Percentiles rank a stretch among this genome's conserved stretches.
Evolutionary conservation across 805 yeast genomes (phyloP).

Genomic region (Cyberlindnera mycetangii): DNA sequence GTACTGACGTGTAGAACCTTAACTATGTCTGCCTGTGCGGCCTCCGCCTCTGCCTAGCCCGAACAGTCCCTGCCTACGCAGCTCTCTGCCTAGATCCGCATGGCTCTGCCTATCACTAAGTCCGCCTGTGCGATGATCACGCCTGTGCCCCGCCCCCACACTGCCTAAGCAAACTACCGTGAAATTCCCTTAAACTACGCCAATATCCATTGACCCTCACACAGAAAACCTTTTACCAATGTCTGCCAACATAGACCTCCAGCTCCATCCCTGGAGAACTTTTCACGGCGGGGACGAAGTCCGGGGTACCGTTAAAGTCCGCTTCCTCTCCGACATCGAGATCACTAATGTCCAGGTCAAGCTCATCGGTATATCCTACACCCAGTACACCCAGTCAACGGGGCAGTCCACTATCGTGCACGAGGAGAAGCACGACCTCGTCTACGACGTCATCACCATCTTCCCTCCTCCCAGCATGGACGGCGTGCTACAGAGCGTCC

Average conservation of each 20-base stretch:
- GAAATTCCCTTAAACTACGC: too few relatives aligned
- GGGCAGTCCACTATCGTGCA: background rate
- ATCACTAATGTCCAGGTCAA: conserved; percentile 7
- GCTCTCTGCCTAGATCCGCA: background rate
- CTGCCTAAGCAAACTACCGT: too few relatives aligned
- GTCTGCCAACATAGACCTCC: background rate
- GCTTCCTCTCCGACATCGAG: background rate
- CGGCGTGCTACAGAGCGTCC: background rate
- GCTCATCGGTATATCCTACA: conserved; percentile 5
- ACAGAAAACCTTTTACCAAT: too few relatives aligned
- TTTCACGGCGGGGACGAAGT: conserved; percentile 8
- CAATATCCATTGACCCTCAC: too few relatives aligned
- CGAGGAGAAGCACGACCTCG: conserved; percentile 5
- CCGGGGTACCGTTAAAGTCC: conserved; percentile 8
- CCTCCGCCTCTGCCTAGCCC: too few relatives aligned
- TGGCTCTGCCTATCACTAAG: background rate
- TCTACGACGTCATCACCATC: conserved; percentile 8
- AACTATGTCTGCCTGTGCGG: too few relatives aligned
- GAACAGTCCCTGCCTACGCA: too few relatives aligned
- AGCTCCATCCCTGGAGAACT: conserved; percentile 5
- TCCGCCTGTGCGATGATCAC: background rate
- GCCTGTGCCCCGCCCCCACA: too few relatives aligned
- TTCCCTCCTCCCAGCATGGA: conserved; percentile 6
- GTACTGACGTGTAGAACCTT: too few relatives aligned
- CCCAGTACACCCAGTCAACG: background rate